Base-by-base conservation (phyloP, 148 eudicot species). In the Linanthus parryae region DNA sequence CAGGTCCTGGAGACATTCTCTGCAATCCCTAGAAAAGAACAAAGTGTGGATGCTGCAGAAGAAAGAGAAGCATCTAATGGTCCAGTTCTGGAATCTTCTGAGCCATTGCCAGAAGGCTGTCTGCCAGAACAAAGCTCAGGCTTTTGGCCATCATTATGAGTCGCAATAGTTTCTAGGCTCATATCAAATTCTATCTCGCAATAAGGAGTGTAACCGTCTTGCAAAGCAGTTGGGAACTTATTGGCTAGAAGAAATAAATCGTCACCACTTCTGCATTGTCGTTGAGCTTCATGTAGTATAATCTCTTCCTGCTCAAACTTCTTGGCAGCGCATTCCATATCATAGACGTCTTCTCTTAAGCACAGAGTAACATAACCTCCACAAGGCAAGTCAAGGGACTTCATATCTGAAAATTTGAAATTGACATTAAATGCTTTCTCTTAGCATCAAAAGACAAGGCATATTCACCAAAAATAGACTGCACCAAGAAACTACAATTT, bases 321-420 rank as follows among this genome's bases (percentile, higher is more conserved):
- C 74, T 56, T 84, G n/a, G 99, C 91, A 33, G 66, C 83, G 56
- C 75, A 74, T 71, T 94, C 96, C 73, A 94, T 57, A 56, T 80
- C 79, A 43, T 57, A 56, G 44, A 94, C 68, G 72, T 78, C 80
- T 44, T 76, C 79, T 73, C 96, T 82, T 34, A 80, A 34, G 49
- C 64, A 73, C 16, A 88, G 69, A 50, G 82, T 73, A 43, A 40
- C 57, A 39, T 65, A 69, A 49, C 70, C 76, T 15, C 95, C 88
- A 54, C 99, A 94, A 49, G 94, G 78, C 15, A 84, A 74, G 64
- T 70, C 70, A 30, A 59, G 63, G 14, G 72, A 64, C 63, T 64
- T 61, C 39, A 69, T 36, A 15, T 84, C 98, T 92, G 80, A 33
- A 58, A 25, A n/a, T n/a, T n/a, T n/a, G n/a, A n/a, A n/a, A n/a